Percentiles rank a stretch among this genome's conserved stretches.
phyloP scores from a whole-genome alignment of 2,329 filamentous ascomycete genomes.

The Colletotrichum tanaceti region DNA sequence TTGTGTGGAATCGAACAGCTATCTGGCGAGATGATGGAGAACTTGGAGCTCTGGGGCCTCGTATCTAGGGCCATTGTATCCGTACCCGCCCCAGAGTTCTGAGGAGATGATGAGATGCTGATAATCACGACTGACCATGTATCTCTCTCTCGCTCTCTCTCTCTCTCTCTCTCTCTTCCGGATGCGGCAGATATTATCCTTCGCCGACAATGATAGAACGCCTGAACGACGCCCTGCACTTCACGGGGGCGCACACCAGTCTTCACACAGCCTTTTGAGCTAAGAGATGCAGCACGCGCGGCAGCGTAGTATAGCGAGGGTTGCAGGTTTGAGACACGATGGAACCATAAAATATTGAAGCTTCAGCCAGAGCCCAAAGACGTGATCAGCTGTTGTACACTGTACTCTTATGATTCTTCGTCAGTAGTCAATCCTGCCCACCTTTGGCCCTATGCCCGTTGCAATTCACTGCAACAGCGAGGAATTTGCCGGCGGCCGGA shows the following conservation, averaged over 20 bases:
- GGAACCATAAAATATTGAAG: conserved; percentile 3
- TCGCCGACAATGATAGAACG: background rate
- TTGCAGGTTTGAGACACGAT: conserved; percentile 24
- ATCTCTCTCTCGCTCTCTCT: background rate
- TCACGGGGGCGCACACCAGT: background rate
- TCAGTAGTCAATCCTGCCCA: conserved; percentile 1
- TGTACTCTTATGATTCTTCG: conserved; percentile 10
- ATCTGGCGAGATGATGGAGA: background rate
- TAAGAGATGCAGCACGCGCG: background rate
- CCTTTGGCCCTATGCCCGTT: background rate
- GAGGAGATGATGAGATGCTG: background rate
- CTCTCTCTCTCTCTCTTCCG: background rate
- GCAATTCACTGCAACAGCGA: background rate
- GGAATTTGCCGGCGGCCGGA: background rate
- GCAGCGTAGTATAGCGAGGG: background rate
- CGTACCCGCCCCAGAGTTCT: background rate
- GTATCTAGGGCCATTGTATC: background rate
- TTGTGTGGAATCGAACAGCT: background rate
- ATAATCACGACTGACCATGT: background rate
- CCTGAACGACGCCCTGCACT: background rate
- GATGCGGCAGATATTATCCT: background rate
- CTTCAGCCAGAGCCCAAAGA: background rate
- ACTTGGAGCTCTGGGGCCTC: background rate
- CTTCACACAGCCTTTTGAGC: background rate
- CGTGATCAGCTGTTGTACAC: conserved; percentile 20